Evolutionary conservation across 2,329 filamentous ascomycete species (phyloP).

Genomic region (Fusarium hainanense): DNA sequence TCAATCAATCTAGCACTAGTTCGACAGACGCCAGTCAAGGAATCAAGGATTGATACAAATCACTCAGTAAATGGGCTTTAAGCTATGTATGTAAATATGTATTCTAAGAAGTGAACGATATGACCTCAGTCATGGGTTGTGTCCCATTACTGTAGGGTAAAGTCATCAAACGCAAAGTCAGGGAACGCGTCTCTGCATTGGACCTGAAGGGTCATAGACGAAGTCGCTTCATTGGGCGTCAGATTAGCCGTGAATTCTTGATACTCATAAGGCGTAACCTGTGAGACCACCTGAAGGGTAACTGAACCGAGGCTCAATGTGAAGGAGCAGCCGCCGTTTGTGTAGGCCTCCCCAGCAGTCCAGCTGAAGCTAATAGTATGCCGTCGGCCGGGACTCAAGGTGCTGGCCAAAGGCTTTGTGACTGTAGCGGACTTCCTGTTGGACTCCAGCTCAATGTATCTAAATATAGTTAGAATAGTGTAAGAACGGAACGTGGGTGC

Average conservation of each 20-base stretch:
- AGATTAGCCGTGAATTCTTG: neutral
- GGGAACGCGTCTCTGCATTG: neutral
- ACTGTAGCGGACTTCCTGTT: neutral
- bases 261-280: neutral
- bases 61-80: no score
- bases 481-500: no score
- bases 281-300: no score
- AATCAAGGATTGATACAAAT: no score
- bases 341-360: neutral
- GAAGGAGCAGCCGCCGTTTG: neutral
- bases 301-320: neutral
- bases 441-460: neutral
- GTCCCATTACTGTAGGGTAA: neutral
- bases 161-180: slow-evolving; percentile 3
- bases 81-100: no score
- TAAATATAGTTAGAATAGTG: neutral
- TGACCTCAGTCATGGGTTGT: accelerated
- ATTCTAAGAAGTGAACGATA: no score
- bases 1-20: no score
- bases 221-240: neutral
- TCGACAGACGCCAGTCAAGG: no score
- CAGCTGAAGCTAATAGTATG: neutral
- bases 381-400: neutral
- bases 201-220: neutral
- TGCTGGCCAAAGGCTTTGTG: neutral